Percentiles rank a stretch among this genome's conserved stretches.
phyloP scores from a whole-genome alignment of 2,329 filamentous ascomycete genomes.

The Stemphylium lycopersici region DNA sequence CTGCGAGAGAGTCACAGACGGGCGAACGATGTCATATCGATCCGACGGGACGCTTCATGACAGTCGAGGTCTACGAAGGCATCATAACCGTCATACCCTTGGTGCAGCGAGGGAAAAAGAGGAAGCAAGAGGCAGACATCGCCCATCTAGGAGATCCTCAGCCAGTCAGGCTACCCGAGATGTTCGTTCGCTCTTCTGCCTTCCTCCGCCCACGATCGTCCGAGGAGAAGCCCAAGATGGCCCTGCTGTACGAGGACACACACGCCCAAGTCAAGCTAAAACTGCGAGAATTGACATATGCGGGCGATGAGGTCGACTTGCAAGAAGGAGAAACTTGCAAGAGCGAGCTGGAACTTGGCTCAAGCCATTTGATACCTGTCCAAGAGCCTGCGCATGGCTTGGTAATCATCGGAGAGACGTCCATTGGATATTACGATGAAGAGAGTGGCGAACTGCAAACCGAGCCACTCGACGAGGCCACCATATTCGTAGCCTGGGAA shows the following conservation, averaged over 20 bases:
- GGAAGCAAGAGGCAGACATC: conserved; percentile 56
- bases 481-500: conserved; percentile 91
- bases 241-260: conserved; percentile 69
- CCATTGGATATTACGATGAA: conserved; percentile 84
- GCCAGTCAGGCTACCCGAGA: conserved; percentile 67
- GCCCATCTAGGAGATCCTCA: conserved; percentile 67
- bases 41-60: conserved; percentile 72
- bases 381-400: conserved; percentile 61
- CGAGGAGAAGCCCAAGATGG: conserved; percentile 64
- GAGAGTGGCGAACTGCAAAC: conserved; percentile 70
- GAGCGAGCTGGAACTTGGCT: conserved; percentile 64
- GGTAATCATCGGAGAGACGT: conserved; percentile 63
- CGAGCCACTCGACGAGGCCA: conserved; percentile 71
- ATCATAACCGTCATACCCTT: conserved; percentile 70
- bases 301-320: conserved; percentile 59
- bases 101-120: conserved; percentile 59
- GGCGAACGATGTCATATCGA: conserved; percentile 85
- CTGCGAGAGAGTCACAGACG: conserved; percentile 75
- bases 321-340: conserved; percentile 58
- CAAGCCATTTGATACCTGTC: conserved; percentile 67
- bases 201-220: conserved; percentile 64
- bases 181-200: conserved; percentile 69
- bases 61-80: conserved; percentile 71
- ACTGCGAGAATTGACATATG: conserved; percentile 61
- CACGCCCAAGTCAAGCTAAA: conserved; percentile 61